Conservation (phyloP, 768 basidiomycete genomes). For the Lactifluus rugatus region DNA sequence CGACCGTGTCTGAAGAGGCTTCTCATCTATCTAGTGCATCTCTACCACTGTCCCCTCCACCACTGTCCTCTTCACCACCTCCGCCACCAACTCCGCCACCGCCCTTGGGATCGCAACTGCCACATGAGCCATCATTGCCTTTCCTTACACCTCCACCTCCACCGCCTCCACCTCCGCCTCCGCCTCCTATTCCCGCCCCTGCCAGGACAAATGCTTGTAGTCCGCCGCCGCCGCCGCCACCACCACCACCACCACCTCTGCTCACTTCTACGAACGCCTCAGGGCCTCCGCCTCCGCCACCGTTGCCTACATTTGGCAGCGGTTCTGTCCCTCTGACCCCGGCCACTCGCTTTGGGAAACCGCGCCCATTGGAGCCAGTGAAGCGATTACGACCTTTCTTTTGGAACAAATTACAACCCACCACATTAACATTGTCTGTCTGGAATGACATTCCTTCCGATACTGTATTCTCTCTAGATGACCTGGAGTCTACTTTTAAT, state of each 20-base stretch:
- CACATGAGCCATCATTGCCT: conserved; percentile 15
- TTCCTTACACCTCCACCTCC: conserved; percentile 20
- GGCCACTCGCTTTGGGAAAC: conserved; percentile 23
- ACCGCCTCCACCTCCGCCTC: conserved; percentile 16
- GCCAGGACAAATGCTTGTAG: neutral
- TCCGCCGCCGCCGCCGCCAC: neutral
- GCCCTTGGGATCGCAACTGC: conserved; percentile 11
- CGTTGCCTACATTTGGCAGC: neutral
- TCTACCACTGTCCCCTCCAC: neutral
- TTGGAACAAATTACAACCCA: conserved; percentile 69
- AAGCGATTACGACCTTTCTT: conserved; percentile 78
- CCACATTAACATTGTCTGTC: conserved; percentile 41
- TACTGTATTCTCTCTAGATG: conserved; percentile 47
- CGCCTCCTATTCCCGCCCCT: neutral
- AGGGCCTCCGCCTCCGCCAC: neutral
- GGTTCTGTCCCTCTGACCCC: conserved; percentile 15
- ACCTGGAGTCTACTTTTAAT: conserved; percentile 66
- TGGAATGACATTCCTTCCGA: conserved; percentile 52
- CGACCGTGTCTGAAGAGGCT: conserved; percentile 2
- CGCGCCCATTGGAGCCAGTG: conserved; percentile 34
- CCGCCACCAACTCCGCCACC: conserved; percentile 26
- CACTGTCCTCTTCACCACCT: conserved; percentile 23
- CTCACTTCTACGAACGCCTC: neutral
- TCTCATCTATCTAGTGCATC: neutral
- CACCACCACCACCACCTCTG: neutral